These are phyloP conservation scores for Hypomontagnella monticulosa DNA, from an alignment of 495 filamentous ascomycete species.

Conservation along the genomic window DNA sequence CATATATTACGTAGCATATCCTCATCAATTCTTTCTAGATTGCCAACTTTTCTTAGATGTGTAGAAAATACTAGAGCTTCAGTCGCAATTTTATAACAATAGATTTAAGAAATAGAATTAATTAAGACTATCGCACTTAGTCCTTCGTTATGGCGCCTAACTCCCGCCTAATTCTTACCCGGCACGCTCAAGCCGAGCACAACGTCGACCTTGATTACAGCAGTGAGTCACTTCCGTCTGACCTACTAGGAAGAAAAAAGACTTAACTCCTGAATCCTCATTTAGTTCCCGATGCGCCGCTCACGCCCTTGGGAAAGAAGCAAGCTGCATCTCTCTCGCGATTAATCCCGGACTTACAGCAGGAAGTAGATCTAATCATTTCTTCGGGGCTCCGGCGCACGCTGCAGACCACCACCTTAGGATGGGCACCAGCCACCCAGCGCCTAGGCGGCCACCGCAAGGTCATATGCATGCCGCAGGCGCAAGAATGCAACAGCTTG, in stretches of 20 bases:
- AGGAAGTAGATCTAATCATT: slow-evolving; percentile 26
- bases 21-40: not conserved
- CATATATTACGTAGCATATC: not conserved
- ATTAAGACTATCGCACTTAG: not conserved
- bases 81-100: not conserved
- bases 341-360: slow-evolving; percentile 19
- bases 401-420: slow-evolving; percentile 36
- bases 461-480: slow-evolving; percentile 31
- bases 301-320: slow-evolving; percentile 35
- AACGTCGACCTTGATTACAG: slow-evolving; percentile 52
- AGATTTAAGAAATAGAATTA: slow-evolving; percentile 6
- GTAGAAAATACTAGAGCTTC: not conserved
- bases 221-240: slow-evolving; percentile 32
- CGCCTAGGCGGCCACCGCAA: slow-evolving; percentile 28
- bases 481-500: slow-evolving; percentile 51
- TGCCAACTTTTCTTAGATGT: not conserved
- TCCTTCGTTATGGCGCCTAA: slow-evolving; percentile 59
- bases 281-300: slow-evolving; percentile 36
- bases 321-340: slow-evolving; percentile 34
- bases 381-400: slow-evolving; percentile 36
- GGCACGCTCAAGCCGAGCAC: slow-evolving; percentile 67
- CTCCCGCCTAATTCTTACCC: slow-evolving; percentile 61
- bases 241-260: not conserved
- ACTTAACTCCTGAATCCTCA: not conserved
- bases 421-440: slow-evolving; percentile 31